Evolutionary conservation across 257 asterid species (phyloP).

Genomic region (Scutellaria minor): DNA sequence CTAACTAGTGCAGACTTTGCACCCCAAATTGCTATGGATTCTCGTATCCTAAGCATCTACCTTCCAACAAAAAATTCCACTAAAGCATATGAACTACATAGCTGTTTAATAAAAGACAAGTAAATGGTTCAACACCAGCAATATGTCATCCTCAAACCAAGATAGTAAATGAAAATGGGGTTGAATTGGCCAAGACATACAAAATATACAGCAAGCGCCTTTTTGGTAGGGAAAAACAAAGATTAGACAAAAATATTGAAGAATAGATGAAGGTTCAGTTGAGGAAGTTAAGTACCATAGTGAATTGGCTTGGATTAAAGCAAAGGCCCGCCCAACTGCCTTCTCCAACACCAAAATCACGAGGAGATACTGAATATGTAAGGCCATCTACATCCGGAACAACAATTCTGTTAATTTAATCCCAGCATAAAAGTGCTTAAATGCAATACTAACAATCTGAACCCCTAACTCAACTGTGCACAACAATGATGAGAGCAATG

Average conservation of each 20-base stretch:
- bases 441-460: background rate
- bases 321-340: constrained; percentile 94
- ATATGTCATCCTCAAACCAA: constrained; percentile 20
- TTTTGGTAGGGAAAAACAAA: constrained; percentile 22
- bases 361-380: constrained; percentile 80
- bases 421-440: background rate
- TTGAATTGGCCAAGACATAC: background rate
- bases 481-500: background rate
- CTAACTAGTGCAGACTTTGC: background rate
- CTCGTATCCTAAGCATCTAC: constrained; percentile 7
- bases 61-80: background rate
- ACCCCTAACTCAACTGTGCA: constrained; percentile 1
- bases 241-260: constrained; percentile 1
- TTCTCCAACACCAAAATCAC: constrained; percentile 87
- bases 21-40: background rate
- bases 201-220: constrained; percentile 16
- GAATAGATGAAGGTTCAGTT: constrained; percentile 14
- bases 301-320: constrained; percentile 77
- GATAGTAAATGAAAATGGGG: constrained; percentile 18
- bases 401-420: constrained; percentile 19
- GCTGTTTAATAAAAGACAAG: background rate
- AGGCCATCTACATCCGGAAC: constrained; percentile 59
- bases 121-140: background rate
- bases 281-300: constrained; percentile 61
- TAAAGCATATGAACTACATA: background rate